phyloP scores from a whole-genome alignment of 129 eudicot species.

The Flaveria linearis region DNA sequence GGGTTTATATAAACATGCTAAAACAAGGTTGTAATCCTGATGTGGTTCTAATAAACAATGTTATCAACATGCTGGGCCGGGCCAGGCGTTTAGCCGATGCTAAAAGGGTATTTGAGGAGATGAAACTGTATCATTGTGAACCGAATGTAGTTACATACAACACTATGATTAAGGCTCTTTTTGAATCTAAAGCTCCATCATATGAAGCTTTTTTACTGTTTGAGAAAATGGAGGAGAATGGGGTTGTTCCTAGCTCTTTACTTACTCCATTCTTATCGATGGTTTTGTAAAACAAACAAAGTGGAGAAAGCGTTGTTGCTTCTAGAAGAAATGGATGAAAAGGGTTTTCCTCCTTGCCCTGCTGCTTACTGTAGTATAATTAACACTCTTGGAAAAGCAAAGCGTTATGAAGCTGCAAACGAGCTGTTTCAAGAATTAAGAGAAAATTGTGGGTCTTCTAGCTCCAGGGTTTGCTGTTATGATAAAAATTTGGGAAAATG shows the following conservation, averaged over 20 bases:
- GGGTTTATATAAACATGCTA: constrained; percentile 51
- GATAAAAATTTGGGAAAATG: constrained; percentile 87
- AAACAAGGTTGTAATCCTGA: constrained; percentile 77
- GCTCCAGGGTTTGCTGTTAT: constrained; percentile 87
- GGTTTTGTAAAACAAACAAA: constrained; percentile 84
- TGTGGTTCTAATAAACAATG: constrained; percentile 82
- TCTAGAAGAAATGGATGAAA: constrained; percentile 96
- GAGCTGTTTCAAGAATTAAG: constrained; percentile 87
- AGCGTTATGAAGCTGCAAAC: constrained; percentile 88
- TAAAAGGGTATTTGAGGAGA: constrained; percentile 67
- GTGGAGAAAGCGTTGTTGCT: constrained; percentile 73
- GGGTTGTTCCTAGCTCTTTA: constrained; percentile 68
- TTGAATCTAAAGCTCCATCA: constrained; percentile 65
- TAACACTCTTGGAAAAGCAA: constrained; percentile 76
- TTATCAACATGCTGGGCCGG: constrained; percentile 73
- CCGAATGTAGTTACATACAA: constrained; percentile 95
- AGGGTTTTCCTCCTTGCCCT: constrained; percentile 93
- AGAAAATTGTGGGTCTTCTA: constrained; percentile 82
- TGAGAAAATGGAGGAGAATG: constrained; percentile 69
- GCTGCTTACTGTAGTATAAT: constrained; percentile 94
- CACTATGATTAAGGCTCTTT: constrained; percentile 67
- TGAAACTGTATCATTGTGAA: constrained; percentile 61
- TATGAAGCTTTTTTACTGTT: constrained; percentile 57
- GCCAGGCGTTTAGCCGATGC: constrained; percentile 70
- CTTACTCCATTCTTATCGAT: constrained; percentile 86